Conservation (phyloP, 768 basidiomycete species). For the Russula dissimulans region DNA sequence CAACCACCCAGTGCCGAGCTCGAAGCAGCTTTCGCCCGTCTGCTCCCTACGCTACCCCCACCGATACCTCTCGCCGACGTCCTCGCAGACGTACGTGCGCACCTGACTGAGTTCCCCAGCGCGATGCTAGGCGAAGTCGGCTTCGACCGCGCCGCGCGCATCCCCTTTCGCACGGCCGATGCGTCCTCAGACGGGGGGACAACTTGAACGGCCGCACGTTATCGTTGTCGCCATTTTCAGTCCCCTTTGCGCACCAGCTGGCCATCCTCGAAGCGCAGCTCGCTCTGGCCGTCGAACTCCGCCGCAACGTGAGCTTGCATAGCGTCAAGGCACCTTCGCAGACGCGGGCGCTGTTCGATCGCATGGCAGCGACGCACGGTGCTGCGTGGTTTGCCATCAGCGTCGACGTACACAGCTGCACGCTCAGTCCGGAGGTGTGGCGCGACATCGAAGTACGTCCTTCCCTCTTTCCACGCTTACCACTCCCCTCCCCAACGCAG, state of each 20-base stretch:
- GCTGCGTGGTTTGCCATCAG: slow-evolving; percentile 56
- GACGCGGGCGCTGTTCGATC: slow-evolving; percentile 56
- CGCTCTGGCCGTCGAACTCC: slow-evolving; percentile 70
- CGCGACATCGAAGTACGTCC: slow-evolving; percentile 57
- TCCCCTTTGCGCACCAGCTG: slow-evolving; percentile 75
- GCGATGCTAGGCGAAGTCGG: slow-evolving; percentile 94
- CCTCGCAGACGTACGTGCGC: slow-evolving; percentile 46
- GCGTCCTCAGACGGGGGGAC: slow-evolving; percentile 6
- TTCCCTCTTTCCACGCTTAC: background rate
- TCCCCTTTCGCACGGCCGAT: slow-evolving; percentile 42
- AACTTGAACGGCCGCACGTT: slow-evolving; percentile 45
- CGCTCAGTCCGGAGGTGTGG: slow-evolving; percentile 72
- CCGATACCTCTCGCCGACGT: slow-evolving; percentile 56
- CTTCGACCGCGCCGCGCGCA: slow-evolving; percentile 70
- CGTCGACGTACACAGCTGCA: slow-evolving; percentile 87
- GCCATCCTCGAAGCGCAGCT: slow-evolving; percentile 76
- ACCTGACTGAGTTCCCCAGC: slow-evolving; percentile 50
- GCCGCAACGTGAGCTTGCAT: slow-evolving; percentile 77
- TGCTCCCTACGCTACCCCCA: slow-evolving; percentile 62
- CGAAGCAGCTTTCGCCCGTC: slow-evolving; percentile 38
- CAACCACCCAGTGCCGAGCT: slow-evolving; percentile 20
- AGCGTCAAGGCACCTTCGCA: slow-evolving; percentile 70
- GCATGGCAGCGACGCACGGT: slow-evolving; percentile 50
- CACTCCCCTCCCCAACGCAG: background rate
- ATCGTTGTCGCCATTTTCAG: slow-evolving; percentile 59